Evolutionary conservation across 2,329 filamentous ascomycete genomes (phyloP).

Genomic region (Biscogniauxia sp.): DNA sequence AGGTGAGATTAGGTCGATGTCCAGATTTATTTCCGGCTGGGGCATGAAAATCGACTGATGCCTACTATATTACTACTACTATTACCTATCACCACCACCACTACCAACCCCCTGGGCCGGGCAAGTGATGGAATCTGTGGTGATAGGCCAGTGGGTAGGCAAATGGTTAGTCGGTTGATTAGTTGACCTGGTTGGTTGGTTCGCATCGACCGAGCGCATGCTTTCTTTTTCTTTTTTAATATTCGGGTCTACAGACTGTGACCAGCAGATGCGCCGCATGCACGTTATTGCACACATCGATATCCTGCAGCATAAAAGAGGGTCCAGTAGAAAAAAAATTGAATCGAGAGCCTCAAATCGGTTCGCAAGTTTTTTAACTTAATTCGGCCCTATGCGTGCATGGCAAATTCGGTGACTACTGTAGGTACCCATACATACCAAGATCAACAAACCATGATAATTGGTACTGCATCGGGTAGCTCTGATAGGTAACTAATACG

Average conservation of each 20-base stretch:
- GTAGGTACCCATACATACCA: not conserved
- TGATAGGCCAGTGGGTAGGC: no score
- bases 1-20: not conserved
- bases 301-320: not conserved
- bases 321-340: not conserved
- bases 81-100: not conserved
- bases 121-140: no score
- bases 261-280: not conserved
- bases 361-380: not conserved
- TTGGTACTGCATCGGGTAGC: not conserved
- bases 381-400: not conserved
- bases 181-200: not conserved
- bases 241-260: no score
- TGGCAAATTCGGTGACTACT: not conserved
- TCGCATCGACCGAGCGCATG: not conserved
- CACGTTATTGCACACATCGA: not conserved
- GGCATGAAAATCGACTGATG: not conserved
- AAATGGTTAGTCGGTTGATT: no score
- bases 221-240: not conserved
- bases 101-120: no score
- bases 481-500: not conserved
- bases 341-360: not conserved
- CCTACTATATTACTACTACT: not conserved
- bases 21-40: not conserved
- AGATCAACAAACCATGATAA: not conserved